phyloP scores from a whole-genome alignment of 129 eudicot genomes.

The Glebionis coronaria region DNA sequence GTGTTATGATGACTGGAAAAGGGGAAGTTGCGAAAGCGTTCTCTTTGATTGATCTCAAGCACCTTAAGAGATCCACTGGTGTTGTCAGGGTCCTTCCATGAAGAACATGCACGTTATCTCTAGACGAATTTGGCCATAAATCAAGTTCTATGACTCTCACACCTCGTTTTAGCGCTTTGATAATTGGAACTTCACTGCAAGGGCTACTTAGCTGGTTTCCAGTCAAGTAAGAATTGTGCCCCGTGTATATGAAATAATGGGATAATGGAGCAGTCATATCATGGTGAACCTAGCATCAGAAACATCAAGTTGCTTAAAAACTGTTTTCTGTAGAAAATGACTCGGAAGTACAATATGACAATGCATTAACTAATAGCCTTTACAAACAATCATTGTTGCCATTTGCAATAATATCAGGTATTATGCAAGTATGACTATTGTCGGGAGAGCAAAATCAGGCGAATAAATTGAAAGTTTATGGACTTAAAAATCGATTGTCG shows the following conservation, averaged over 20 bases:
- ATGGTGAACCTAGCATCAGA: slow-evolving; percentile 57
- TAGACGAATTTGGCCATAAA: slow-evolving; percentile 82
- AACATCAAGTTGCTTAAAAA: slow-evolving; percentile 2
- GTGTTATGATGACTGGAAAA: slow-evolving; percentile 77
- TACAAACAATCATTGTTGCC: neutral
- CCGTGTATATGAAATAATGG: slow-evolving; percentile 86
- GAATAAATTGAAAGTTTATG: too few relatives aligned
- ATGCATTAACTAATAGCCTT: neutral
- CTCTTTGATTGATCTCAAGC: slow-evolving; percentile 78
- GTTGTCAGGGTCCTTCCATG: slow-evolving; percentile 92
- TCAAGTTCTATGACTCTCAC: slow-evolving; percentile 88
- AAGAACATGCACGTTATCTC: slow-evolving; percentile 64
- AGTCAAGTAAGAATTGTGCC: slow-evolving; percentile 89
- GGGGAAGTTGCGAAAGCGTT: slow-evolving; percentile 72
- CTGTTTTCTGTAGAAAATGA: neutral
- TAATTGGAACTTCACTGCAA: slow-evolving; percentile 83
- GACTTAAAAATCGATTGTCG: too few relatives aligned
- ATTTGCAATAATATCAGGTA: neutral
- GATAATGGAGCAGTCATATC: slow-evolving; percentile 88
- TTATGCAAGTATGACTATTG: neutral
- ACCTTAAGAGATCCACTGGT: slow-evolving; percentile 69
- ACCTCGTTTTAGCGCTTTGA: slow-evolving; percentile 69
- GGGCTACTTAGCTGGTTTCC: slow-evolving; percentile 89
- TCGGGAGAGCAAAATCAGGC: neutral
- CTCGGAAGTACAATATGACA: neutral